Evolutionary conservation across 177 flowering plant species (phyloP).

Genomic region (Telopea speciosissima): DNA sequence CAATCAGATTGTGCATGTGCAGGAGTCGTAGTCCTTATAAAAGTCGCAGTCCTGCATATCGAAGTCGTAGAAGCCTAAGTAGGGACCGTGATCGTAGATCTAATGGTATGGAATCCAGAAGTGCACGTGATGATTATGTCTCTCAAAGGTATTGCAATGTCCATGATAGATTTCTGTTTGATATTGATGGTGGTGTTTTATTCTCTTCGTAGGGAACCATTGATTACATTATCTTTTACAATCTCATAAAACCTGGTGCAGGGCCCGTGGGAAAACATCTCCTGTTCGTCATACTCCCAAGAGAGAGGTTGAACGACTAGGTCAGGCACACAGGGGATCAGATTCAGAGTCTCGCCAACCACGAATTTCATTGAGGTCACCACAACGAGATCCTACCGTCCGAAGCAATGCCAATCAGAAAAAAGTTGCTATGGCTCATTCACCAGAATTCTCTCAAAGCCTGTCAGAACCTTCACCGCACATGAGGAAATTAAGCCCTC

Average conservation of each 20-base stretch:
- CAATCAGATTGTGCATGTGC: constrained; percentile 2
- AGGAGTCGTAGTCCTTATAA: constrained; percentile 28
- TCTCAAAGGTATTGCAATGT: constrained; percentile 18
- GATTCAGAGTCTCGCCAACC: constrained; percentile 22
- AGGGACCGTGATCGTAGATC: constrained; percentile 17
- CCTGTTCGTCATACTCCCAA: constrained; percentile 25
- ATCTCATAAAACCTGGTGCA: constrained; percentile 9
- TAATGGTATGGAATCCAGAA: constrained; percentile 22
- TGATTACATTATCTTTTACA: neutral
- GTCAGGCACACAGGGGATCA: constrained; percentile 18
- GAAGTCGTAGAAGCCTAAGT: constrained; percentile 27
- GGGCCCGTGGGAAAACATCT: constrained; percentile 32
- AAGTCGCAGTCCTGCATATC: constrained; percentile 18
- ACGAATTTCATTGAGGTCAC: constrained; percentile 46
- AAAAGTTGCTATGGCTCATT: constrained; percentile 20
- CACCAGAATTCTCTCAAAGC: constrained; percentile 39
- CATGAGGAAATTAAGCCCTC: constrained; percentile 20
- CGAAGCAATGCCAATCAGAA: constrained; percentile 17
- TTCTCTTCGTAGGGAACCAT: neutral
- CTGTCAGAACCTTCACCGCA: constrained; percentile 31
- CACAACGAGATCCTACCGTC: constrained; percentile 36
- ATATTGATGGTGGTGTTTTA: neutral
- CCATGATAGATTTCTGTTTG: neutral
- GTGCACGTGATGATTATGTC: constrained; percentile 17
- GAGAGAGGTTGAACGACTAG: constrained; percentile 20